Evolutionary conservation across 768 basidiomycete species (phyloP), one percentile per base, ranked within the genome.

Genomic region (Scleroderma citrinum): DNA sequence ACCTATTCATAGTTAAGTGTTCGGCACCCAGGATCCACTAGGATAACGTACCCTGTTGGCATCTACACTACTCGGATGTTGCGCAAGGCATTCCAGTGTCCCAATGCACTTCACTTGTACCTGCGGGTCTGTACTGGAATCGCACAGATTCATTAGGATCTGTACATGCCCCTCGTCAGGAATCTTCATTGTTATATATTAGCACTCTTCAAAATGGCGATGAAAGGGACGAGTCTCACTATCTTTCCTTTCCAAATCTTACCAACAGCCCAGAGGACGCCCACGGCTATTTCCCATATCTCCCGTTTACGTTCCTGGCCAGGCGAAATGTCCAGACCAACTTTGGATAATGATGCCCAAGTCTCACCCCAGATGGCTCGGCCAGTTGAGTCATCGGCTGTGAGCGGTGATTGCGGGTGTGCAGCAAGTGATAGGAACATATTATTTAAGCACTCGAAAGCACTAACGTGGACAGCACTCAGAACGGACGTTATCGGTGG

Each of bases 381-480:
- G 12, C 83, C 85, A 3, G 67, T 71, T 19, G 73, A 70, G 14
- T 68, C 66, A 43, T 85, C 80, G 3, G 70, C 67, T 12, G 71
- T 56, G 11, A 76, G 62, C 4, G 57, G 66, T 23, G 71, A 55
- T 45, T 72, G 74, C 2, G 75, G 68, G 4, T 73, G 66, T 0
- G 77, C 71, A 3, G 82, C 76, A 12, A 87, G 73, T 3, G 91
- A 83, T 31, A 94, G 72, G 59, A 95, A 85, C 34, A 93, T 74
- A 60, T 97, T 96, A 60, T 89, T 92, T 41, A 97, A 74, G 59
- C 92, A 92, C 63, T 95, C 92, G 23, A 94, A 74, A 10, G 92
- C 88, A 54, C 83, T 76, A 49, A 91, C 73, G 61, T 96, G 93
- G 44, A 95, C 81, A 7, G 86, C 81, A 53, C 87, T 79, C 39